These are phyloP conservation scores for Apiosordaria backusii DNA, from an alignment of 495 filamentous ascomycete species.

Conservation along the genomic window DNA sequence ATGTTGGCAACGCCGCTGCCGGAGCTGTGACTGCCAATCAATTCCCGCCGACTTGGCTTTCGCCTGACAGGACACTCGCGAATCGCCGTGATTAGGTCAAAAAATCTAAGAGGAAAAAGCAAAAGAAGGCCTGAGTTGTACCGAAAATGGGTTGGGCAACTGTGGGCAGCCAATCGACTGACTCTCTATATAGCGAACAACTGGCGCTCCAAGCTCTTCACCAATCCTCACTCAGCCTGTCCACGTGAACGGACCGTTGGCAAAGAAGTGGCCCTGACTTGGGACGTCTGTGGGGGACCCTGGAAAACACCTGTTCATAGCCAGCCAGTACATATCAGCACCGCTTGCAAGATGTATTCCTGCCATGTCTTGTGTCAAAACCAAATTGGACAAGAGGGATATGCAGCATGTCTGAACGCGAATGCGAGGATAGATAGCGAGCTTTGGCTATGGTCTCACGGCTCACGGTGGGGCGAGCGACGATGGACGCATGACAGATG, in stretches of 20 bases:
- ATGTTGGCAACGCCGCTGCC: slow-evolving; percentile 16
- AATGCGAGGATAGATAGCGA: neutral
- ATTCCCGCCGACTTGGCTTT: slow-evolving; percentile 3
- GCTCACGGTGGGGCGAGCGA: too few species aligned
- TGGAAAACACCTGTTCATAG: too few species aligned
- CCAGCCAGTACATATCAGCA: neutral
- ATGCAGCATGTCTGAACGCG: neutral
- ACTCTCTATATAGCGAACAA: neutral
- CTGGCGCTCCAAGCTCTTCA: neutral
- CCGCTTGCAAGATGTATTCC: neutral
- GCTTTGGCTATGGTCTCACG: too few species aligned
- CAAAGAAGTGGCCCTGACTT: neutral
- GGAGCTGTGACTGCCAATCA: slow-evolving; percentile 19
- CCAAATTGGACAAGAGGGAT: neutral
- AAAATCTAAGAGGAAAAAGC: neutral
- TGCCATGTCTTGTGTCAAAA: neutral
- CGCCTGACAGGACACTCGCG: slow-evolving; percentile 11
- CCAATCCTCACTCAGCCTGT: neutral
- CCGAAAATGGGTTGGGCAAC: slow-evolving; percentile 14
- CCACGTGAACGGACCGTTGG: slow-evolving; percentile 10
- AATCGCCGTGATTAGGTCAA: slow-evolving; percentile 3
- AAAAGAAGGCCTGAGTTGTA: neutral
- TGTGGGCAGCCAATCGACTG: slow-evolving; percentile 10
- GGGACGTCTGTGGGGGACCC: slow-evolving; percentile 1
- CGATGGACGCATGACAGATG: neutral